Evolutionary conservation across 2,329 filamentous ascomycete genomes (phyloP).

Genomic region (Ophiostoma angusticollis): DNA sequence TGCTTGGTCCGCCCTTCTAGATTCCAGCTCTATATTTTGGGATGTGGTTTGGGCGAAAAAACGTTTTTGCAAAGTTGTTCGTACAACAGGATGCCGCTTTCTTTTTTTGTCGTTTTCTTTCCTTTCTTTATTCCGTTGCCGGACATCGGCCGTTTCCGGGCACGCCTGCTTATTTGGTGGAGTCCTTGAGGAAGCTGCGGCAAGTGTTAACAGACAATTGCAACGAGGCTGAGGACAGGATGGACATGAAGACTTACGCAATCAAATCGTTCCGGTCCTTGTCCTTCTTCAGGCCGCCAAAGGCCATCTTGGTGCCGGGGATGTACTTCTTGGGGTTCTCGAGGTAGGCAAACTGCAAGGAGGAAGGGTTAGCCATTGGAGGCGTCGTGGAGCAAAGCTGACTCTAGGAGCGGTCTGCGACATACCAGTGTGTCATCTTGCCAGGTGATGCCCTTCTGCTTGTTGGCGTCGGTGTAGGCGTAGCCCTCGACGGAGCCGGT

Average conservation of each 20-base stretch:
- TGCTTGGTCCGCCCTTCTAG: not conserved
- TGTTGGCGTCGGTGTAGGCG: conserved; percentile 99
- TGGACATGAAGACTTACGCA: conserved; percentile 51
- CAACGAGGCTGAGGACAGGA: not conserved
- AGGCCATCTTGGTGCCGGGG: conserved; percentile 99
- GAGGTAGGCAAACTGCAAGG: conserved; percentile 76
- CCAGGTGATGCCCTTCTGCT: conserved; percentile 88
- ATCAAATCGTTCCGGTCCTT: conserved; percentile 99
- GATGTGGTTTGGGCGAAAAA: not conserved
- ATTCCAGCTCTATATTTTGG: conserved; percentile 2
- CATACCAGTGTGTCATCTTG: conserved; percentile 70
- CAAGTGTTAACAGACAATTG: not conserved
- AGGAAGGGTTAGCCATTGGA: conserved; percentile 5
- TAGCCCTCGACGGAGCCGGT: conserved; percentile 83
- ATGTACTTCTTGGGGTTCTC: conserved; percentile 99
- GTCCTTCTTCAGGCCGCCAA: conserved; percentile 98
- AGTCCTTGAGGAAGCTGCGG: conserved; percentile 49
- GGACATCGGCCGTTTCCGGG: too few species aligned
- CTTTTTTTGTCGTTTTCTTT: not conserved
- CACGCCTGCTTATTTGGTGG: conserved; percentile 44
- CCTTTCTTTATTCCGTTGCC: not conserved
- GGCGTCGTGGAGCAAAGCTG: not conserved
- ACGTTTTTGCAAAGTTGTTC: not conserved
- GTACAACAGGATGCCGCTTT: too few species aligned
- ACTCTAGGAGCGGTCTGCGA: too few species aligned